Evolutionary conservation across 2,329 filamentous ascomycete species (phyloP), one percentile per base, ranked within the genome.

Genomic region (Fusarium solani-melongenae): DNA sequence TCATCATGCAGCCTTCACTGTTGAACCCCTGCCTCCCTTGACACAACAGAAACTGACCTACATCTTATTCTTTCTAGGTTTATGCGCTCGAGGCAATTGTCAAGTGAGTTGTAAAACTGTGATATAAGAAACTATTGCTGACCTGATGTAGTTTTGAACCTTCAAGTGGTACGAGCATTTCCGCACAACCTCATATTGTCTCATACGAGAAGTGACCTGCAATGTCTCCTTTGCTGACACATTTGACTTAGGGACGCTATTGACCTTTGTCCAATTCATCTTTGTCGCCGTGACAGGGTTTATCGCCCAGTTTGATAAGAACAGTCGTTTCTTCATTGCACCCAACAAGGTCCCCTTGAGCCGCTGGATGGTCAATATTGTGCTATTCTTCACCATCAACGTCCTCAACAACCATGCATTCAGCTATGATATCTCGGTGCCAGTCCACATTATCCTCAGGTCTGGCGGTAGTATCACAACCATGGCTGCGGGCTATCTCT

Each of bases 371-470:
- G 87, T 96, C 78, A 98, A 97, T 80, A 98, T 98, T 46, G 86
- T 93, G 5, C 89, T 98, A 76, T 98, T 98, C 84, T 96, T 97
- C 81, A 89, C 90, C 71, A 96, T 99, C 83, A 99, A 98, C 78
- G 91, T 98, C 66, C 85, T 99, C 79, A 99, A 99, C 84, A 99
- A 99, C 79, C 96, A 96, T 86, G 96, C 96, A 8, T 99, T 99
- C 82, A 95, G 94, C 71, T 99, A 98, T 84, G 92, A 95, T 77
- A 98, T 99, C 65, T 98, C 95, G 8, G 94, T 99, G 0, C 96
- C 96, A 2, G 91, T 99, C 57, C 96, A 99, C 80, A 99, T 99
- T 77, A 98, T 99, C 75, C 87, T 99, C 33, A 91, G 96, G 62
- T 98, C 95, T 57, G 97, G 96, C 58, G 96, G 96, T 17, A 98